A percentile compares a stretch with the other conserved stretches of the same genome.
Evolutionary conservation across 2,329 filamentous ascomycete species (phyloP).

Genomic region (Aspergillus sojae): DNA sequence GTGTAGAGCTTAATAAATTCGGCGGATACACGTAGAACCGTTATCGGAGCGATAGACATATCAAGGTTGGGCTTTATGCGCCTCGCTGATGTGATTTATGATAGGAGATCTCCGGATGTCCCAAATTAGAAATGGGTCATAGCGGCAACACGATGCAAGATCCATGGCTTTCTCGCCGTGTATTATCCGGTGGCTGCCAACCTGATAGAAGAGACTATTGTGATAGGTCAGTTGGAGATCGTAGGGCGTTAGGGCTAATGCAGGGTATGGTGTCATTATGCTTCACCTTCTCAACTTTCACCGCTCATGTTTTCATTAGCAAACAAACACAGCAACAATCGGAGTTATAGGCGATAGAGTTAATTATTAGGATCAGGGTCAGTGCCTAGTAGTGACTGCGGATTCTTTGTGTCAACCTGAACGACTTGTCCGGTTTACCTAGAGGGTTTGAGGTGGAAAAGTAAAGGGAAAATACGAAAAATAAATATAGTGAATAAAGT

Average conservation of each 20-base stretch:
- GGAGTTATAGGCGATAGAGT: background rate
- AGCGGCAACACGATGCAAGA: background rate
- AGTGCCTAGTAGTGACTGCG: background rate
- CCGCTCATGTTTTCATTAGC: conserved; percentile 1
- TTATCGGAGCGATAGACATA: background rate
- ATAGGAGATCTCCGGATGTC: background rate
- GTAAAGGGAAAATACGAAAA: no score
- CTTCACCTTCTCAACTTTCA: background rate
- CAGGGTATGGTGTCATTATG: conserved; percentile 4
- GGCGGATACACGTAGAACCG: conserved; percentile 11
- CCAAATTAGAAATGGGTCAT: background rate
- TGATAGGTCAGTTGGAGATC: background rate
- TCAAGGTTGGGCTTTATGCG: background rate
- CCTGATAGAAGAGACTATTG: background rate
- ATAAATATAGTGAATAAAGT: background rate
- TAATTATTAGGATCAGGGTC: background rate
- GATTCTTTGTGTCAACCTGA: background rate
- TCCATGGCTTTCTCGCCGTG: background rate
- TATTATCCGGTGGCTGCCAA: background rate
- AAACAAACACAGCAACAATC: background rate
- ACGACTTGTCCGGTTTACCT: no score
- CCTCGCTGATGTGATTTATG: background rate
- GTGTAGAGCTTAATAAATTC: conserved; percentile 8
- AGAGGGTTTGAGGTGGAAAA: no score
- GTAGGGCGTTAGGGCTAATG: conserved; percentile 1